phyloP scores from a whole-genome alignment of 1,284 basidiomycete species.

The Wallemia ichthyophaga region DNA sequence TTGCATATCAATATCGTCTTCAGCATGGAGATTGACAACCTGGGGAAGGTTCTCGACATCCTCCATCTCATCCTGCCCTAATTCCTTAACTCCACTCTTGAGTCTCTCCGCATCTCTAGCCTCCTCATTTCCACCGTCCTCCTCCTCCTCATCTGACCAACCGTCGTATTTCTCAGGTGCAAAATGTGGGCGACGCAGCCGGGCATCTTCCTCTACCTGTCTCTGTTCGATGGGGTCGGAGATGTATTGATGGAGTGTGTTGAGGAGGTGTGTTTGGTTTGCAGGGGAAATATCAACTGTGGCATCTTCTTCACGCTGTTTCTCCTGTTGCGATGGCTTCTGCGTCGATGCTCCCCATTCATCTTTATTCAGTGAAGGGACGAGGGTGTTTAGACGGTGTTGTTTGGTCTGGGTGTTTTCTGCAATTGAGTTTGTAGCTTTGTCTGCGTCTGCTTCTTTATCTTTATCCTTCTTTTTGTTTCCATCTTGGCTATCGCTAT shows the following conservation, averaged over 20 bases:
- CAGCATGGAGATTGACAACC: slow-evolving; percentile 44
- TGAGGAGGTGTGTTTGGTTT: slow-evolving; percentile 3
- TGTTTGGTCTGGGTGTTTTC: slow-evolving; percentile 7
- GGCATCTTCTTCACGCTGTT: slow-evolving; percentile 4
- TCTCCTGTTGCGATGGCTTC: not conserved
- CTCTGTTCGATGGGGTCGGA: slow-evolving; percentile 8
- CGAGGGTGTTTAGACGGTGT: slow-evolving; percentile 8
- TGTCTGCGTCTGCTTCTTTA: too few relatives aligned
- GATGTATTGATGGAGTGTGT: slow-evolving; percentile 2
- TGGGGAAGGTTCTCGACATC: slow-evolving; percentile 44
- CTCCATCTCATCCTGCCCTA: slow-evolving; percentile 20
- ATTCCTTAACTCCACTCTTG: slow-evolving; percentile 2
- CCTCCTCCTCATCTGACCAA: slow-evolving; percentile 45
- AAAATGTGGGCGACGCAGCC: slow-evolving; percentile 37
- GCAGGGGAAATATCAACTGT: slow-evolving; percentile 17
- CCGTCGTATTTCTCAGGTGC: slow-evolving; percentile 52
- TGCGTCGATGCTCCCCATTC: slow-evolving; percentile 10
- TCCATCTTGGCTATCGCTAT: not conserved
- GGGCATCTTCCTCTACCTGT: slow-evolving; percentile 8
- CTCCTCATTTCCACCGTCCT: slow-evolving; percentile 32
- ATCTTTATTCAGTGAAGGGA: slow-evolving; percentile 6
- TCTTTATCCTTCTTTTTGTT: not conserved
- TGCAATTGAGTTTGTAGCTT: too few relatives aligned
- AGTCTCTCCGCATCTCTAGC: slow-evolving; percentile 6
- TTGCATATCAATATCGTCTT: slow-evolving; percentile 37